Base-by-base conservation (phyloP, 2,329 filamentous ascomycete species). In the Ceratocystis colombiana region DNA sequence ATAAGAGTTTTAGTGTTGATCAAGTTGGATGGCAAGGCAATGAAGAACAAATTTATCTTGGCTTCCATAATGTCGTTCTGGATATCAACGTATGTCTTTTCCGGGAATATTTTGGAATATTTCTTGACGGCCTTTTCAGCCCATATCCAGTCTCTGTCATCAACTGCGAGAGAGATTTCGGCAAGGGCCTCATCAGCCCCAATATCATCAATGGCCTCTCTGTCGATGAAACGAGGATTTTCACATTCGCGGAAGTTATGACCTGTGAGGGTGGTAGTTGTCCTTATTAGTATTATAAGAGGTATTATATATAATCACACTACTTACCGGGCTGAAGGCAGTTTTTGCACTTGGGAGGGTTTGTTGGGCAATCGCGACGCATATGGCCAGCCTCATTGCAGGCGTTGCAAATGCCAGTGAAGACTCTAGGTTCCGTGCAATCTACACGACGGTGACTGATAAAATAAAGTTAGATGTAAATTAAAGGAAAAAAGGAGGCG, bases 1-100 rank as follows among this genome's bases (percentile, higher is more conserved):
- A 89, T 87, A 74, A 88, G 86, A 68, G 84, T 88, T 70, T 85
- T 80, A 4, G 84, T 83, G 0, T 78, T 72, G 37, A 88, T 73
- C 5, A 79, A 73, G 44, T 81, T 75, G 69, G 82, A 81, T 76
- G 88, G 82, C 5, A 82, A 74, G 5, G 83, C 84, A 69, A 89
- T 86, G 64, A 90, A 75, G 75, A 80, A 86, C 15, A 88, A 75
- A 2, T 75, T 74, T 67, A 88, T 78, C 0, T 76, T 72, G 53
- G 82, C 76, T 1, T 74, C 70, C 5, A 87, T 83, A 72, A 90
- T 80, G 1, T 78, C 78, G 41, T 77, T 71, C 76, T 90, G 86
- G 5, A 90, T 77, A 20, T 86, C 77, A 6, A 76, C 70, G 70
- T 87, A 86, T 0, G 81, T 87, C 17, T 80, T 77, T 0, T 79